These are phyloP conservation scores for Theobroma cacao DNA, from an alignment of 345 rosid species.

Conservation along the genomic window DNA sequence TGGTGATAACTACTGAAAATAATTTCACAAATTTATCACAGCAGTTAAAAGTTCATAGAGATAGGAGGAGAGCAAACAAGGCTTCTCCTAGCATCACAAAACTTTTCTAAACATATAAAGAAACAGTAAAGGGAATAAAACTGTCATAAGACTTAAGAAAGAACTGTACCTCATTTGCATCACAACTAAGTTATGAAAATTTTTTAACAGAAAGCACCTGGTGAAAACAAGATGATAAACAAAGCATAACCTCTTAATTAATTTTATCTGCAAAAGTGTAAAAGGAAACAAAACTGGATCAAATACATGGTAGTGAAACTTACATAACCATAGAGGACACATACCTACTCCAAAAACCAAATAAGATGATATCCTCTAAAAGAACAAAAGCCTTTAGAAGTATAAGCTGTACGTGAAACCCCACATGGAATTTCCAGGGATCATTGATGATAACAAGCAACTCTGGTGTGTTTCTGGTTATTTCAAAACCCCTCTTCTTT, in stretches of 20 bases:
- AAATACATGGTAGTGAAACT: constrained; percentile 27
- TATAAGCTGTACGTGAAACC: constrained; percentile 37
- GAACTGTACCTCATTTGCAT: constrained; percentile 18
- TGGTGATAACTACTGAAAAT: neutral
- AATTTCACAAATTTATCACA: neutral
- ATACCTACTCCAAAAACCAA: constrained; percentile 36
- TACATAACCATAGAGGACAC: constrained; percentile 34
- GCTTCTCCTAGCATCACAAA: neutral
- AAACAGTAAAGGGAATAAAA: neutral
- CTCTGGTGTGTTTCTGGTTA: constrained; percentile 23
- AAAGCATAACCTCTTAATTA: constrained; percentile 23
- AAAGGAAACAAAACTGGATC: constrained; percentile 36
- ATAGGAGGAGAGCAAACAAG: neutral
- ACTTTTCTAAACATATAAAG: neutral
- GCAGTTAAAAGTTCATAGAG: neutral
- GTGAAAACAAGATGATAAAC: constrained; percentile 21
- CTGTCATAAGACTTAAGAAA: constrained; percentile 6
- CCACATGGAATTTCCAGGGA: constrained; percentile 21
- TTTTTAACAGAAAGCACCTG: constrained; percentile 6
- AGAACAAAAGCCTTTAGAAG: constrained; percentile 27
- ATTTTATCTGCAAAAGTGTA: constrained; percentile 22
- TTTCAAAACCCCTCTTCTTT: constrained; percentile 43
- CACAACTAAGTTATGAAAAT: constrained; percentile 23
- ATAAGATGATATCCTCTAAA: constrained; percentile 35
- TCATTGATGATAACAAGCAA: constrained; percentile 14